Conservation (phyloP, 352 stramenopile genomes). For the Phytophthora idaei region DNA sequence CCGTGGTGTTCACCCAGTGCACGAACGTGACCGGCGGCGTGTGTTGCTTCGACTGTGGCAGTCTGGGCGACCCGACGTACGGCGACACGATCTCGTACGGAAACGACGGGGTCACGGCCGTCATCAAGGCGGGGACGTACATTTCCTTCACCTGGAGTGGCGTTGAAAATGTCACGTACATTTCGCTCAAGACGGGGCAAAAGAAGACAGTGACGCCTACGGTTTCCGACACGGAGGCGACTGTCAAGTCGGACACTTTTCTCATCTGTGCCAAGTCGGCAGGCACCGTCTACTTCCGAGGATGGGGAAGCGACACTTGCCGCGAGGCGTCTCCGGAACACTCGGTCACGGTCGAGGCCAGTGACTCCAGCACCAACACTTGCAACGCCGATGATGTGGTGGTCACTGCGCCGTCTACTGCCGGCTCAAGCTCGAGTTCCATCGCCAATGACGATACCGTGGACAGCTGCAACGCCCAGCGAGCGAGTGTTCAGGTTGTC, state of each 20-base stretch:
- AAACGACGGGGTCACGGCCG: constrained; percentile 56
- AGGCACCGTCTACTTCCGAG: constrained; percentile 65
- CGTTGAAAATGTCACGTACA: constrained; percentile 67
- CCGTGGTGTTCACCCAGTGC: constrained; percentile 63
- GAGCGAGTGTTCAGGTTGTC: constrained; percentile 46
- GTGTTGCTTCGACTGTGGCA: constrained; percentile 77
- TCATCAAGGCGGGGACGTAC: constrained; percentile 55
- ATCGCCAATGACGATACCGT: constrained; percentile 30
- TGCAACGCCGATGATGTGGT: constrained; percentile 25
- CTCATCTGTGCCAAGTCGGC: constrained; percentile 62
- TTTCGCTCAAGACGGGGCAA: constrained; percentile 60
- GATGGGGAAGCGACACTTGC: constrained; percentile 62
- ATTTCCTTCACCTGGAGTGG: constrained; percentile 58
- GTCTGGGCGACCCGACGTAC: constrained; percentile 43
- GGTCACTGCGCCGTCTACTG: not conserved
- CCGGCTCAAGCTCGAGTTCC: constrained; percentile 27
- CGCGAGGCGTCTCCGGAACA: constrained; percentile 53
- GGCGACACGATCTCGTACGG: constrained; percentile 40
- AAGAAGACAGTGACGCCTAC: constrained; percentile 69
- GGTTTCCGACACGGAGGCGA: constrained; percentile 42
- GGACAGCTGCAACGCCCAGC: constrained; percentile 56
- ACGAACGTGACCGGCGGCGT: constrained; percentile 49
- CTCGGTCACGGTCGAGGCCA: constrained; percentile 48
- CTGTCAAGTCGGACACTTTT: constrained; percentile 47
- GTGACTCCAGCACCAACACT: constrained; percentile 34